Evolutionary conservation across 2,329 filamentous ascomycete genomes (phyloP), one percentile per base, ranked within the genome.

Genomic region (Paraphoma chrysanthemicola): DNA sequence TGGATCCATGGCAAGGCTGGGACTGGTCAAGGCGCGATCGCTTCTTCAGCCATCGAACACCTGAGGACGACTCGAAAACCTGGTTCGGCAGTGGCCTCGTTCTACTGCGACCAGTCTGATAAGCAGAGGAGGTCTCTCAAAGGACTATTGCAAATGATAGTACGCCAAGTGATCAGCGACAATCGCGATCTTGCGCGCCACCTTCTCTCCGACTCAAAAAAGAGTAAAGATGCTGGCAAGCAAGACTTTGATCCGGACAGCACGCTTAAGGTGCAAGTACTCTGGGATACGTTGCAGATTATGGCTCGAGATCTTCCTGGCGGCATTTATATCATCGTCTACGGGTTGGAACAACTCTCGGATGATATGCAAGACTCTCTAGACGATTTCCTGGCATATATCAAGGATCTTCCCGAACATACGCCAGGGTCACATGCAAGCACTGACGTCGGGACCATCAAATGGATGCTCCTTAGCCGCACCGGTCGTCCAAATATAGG

Each of bases 1-100:
- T 69, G 64, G 66, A 52, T 68, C n/a, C 63, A 69, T 48, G 63
- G 64, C 29, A 64, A 67, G 46, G 62, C 66, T 10, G 63, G 63
- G 12, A 65, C 56, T 11, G 64, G 63, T 16, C 63, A 69, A 60
- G 62, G 44, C 5, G 44, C 58, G 6, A 60, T 69, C 3, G 66
- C 66, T 11, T 56, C 63, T 10, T 69, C 66, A 10, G 62, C 63
- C 18, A 63, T 68, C 4, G 56, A 68, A 10, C 42, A 28, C 18
- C 42, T 69, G 16, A 44, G 56, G 14, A 44, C 59, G 23, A 43
- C 51, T 3, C 10, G 17, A 9, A 49, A 54, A 8, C 31, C 51
- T 3, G 56, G 45, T 5, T 50, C 57, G 8, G 55, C 67, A 29
- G 54, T 66, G 1, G 57, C 57, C 38, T 68, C 64, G 3, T 68